Evolutionary conservation across 129 eudicot species (phyloP).

Genomic region (Scalesia atractyloides): DNA sequence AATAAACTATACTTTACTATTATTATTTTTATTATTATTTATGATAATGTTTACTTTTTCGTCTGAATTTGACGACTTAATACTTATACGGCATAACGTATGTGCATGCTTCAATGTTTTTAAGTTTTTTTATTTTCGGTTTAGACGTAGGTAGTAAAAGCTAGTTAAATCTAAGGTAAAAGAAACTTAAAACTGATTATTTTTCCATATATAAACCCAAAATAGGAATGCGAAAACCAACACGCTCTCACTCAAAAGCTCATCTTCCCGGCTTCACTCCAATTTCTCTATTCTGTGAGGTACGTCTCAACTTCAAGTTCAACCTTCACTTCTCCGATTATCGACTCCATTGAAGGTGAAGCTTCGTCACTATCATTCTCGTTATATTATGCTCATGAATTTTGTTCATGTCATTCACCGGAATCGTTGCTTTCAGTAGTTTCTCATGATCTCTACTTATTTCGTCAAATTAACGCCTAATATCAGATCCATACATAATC

Average conservation of each 20-base stretch:
- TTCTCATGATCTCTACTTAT: background rate
- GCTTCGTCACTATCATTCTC: conserved; percentile 17
- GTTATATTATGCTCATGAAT: background rate
- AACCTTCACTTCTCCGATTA: conserved; percentile 3
- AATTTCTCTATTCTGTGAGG: conserved; percentile 14
- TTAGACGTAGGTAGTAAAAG: too few species aligned
- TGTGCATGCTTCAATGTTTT: too few species aligned
- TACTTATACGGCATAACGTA: too few species aligned
- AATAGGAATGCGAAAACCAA: background rate
- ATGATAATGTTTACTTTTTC: too few species aligned
- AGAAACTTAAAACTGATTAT: background rate
- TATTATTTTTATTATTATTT: too few species aligned
- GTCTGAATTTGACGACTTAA: too few species aligned
- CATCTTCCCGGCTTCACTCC: conserved; percentile 14
- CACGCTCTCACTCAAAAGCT: background rate
- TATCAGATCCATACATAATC: background rate
- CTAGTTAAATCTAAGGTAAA: too few species aligned
- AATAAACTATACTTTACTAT: too few species aligned
- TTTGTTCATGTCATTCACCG: conserved; percentile 5
- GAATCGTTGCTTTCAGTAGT: conserved; percentile 7
- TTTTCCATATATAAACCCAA: background rate
- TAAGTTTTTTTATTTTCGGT: too few species aligned
- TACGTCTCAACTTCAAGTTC: background rate
- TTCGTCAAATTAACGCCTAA: background rate
- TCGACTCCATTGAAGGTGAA: conserved; percentile 12